Conservation (phyloP, 2,329 filamentous ascomycete species). For the Epicoccum sorghinum region DNA sequence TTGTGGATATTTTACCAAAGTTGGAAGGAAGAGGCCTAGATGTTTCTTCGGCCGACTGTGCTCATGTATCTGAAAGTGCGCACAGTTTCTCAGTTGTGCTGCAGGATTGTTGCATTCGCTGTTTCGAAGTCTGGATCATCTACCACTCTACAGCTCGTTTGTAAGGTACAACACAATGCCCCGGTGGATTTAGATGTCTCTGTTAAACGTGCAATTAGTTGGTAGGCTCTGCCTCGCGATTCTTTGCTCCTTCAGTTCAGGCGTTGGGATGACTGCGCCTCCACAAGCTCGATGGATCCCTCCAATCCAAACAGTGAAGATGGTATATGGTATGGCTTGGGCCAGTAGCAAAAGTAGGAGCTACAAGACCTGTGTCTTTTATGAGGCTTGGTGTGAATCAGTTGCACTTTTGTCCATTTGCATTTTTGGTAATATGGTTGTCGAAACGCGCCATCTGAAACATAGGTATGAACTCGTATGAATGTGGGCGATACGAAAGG, state of each 20-base stretch:
- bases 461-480: too few species aligned
- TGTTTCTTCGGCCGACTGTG: neutral
- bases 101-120: too few species aligned
- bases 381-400: conserved; percentile 58
- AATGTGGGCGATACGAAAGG: too few species aligned
- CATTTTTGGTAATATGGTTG: too few species aligned
- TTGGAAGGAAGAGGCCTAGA: neutral
- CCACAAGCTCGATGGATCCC: conserved; percentile 71
- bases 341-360: too few species aligned
- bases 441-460: too few species aligned
- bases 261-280: conserved; percentile 71
- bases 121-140: too few species aligned
- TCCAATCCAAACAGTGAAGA: conserved; percentile 19
- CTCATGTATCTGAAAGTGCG: neutral
- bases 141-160: too few species aligned
- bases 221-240: conserved; percentile 60
- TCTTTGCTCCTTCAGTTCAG: conserved; percentile 68
- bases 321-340: too few species aligned
- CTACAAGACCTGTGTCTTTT: conserved; percentile 55
- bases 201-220: conserved; percentile 2
- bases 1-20: neutral
- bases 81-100: conserved; percentile 12
- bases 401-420: too few species aligned
- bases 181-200: neutral
- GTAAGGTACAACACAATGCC: too few species aligned